Conservation (phyloP, 441 rosid species). For the Adansonia grandidieri region DNA sequence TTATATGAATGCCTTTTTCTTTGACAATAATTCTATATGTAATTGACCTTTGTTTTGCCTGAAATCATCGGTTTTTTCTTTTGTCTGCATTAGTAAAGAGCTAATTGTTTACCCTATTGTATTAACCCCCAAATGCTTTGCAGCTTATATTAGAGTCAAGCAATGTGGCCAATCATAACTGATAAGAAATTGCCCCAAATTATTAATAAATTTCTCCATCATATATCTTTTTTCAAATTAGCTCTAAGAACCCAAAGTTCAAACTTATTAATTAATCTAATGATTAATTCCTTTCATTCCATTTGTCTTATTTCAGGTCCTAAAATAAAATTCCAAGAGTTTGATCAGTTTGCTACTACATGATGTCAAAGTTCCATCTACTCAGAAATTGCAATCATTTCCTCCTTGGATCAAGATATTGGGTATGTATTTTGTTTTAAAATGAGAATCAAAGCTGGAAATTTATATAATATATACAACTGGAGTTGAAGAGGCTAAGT, state of each 20-base stretch:
- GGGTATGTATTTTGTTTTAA: slow-evolving; percentile 23
- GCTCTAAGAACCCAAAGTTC: slow-evolving; percentile 8
- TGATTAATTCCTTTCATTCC: background rate
- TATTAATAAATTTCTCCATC: background rate
- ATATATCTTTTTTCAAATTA: background rate
- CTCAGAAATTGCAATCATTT: slow-evolving; percentile 5
- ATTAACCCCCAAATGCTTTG: slow-evolving; percentile 33
- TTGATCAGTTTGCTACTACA: slow-evolving; percentile 16
- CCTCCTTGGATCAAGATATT: slow-evolving; percentile 29
- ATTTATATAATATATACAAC: background rate
- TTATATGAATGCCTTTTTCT: slow-evolving; percentile 30
- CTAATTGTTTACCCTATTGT: slow-evolving; percentile 26
- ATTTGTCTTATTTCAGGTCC: slow-evolving; percentile 31
- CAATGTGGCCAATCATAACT: slow-evolving; percentile 7
- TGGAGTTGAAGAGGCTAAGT: slow-evolving; percentile 38
- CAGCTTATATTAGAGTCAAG: background rate
- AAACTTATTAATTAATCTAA: background rate
- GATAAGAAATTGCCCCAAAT: background rate
- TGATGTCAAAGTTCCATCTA: slow-evolving; percentile 21
- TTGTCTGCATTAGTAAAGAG: slow-evolving; percentile 34
- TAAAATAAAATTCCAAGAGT: slow-evolving; percentile 19
- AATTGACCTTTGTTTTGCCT: slow-evolving; percentile 22
- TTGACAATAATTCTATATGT: slow-evolving; percentile 22
- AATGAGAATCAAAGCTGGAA: slow-evolving; percentile 31
- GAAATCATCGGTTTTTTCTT: slow-evolving; percentile 30